Conservation (phyloP, 148 eudicot species). For the Beta vulgaris region DNA sequence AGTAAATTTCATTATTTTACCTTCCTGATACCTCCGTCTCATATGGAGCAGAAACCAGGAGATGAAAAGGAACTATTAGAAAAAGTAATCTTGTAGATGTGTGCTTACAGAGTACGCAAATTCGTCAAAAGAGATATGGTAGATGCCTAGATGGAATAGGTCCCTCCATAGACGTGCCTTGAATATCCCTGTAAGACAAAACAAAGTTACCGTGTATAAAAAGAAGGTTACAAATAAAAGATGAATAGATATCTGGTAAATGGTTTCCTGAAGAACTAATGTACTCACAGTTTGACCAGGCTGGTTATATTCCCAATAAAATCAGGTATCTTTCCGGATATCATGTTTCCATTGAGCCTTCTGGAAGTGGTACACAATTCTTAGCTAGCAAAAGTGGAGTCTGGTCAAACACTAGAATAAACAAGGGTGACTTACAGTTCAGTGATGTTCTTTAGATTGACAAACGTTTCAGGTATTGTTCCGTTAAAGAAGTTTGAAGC, state of each 20-base stretch:
- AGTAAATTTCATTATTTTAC: background rate
- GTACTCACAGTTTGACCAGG: conserved; percentile 50
- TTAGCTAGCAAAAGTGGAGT: background rate
- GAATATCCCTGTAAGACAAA: conserved; percentile 52
- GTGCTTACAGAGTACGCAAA: conserved; percentile 53
- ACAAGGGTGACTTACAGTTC: conserved; percentile 56
- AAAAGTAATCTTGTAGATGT: background rate
- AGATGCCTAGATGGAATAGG: conserved; percentile 73
- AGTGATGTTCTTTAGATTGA: conserved; percentile 52
- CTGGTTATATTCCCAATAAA: conserved; percentile 67
- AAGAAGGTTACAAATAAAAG: background rate
- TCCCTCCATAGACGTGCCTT: conserved; percentile 76
- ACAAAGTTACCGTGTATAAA: background rate
- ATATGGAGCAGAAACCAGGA: background rate
- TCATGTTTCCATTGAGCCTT: conserved; percentile 58
- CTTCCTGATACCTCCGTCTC: background rate
- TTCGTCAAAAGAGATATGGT: conserved; percentile 45
- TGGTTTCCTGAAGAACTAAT: background rate
- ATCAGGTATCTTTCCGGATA: conserved; percentile 71
- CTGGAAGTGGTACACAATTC: conserved; percentile 39
- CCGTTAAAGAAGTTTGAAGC: conserved; percentile 68
- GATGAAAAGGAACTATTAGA: background rate
- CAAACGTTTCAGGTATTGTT: conserved; percentile 51
- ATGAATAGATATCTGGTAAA: background rate
- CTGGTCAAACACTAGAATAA: background rate